Evolutionary conservation across 1,284 basidiomycete genomes (phyloP).

Genomic region (Cryptococcus sp.): DNA sequence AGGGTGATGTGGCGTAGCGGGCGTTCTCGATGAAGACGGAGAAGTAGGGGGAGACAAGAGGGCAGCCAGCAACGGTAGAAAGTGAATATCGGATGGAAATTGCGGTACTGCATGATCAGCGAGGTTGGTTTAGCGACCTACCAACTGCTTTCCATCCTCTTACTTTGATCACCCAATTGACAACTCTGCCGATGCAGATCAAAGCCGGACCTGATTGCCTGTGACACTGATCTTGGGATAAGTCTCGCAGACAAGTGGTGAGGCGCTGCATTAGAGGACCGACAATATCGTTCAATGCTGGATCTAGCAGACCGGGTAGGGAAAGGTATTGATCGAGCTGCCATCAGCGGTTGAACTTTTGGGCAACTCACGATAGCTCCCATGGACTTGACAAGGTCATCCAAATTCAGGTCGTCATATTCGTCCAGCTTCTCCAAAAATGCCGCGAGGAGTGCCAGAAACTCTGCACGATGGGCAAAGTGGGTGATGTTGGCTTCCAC

Average conservation of each 20-base stretch:
- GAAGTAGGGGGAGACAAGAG: slow-evolving; percentile 58
- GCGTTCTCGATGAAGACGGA: slow-evolving; percentile 48
- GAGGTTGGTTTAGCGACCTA: slow-evolving; percentile 50
- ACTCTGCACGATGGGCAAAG: slow-evolving; percentile 53
- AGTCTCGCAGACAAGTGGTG: slow-evolving; percentile 40
- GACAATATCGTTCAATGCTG: slow-evolving; percentile 81
- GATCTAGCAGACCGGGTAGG: slow-evolving; percentile 89
- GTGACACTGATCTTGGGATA: background rate
- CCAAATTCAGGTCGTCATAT: slow-evolving; percentile 54
- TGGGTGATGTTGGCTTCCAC: slow-evolving; percentile 46
- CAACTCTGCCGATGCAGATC: slow-evolving; percentile 56
- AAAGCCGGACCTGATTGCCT: slow-evolving; percentile 16
- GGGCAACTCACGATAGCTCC: slow-evolving; percentile 41
- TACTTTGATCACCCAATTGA: slow-evolving; percentile 83
- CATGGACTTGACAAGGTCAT: slow-evolving; percentile 52
- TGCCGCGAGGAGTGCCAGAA: slow-evolving; percentile 54
- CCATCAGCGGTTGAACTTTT: background rate
- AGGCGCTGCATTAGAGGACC: slow-evolving; percentile 68
- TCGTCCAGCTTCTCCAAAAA: slow-evolving; percentile 54
- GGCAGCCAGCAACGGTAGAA: slow-evolving; percentile 69
- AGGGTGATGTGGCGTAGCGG: slow-evolving; percentile 36
- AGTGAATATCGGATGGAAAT: slow-evolving; percentile 72
- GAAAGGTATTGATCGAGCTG: slow-evolving; percentile 91
- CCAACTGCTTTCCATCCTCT: slow-evolving; percentile 90
- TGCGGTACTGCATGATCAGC: slow-evolving; percentile 12